phyloP scores from a whole-genome alignment of 306 rosid species.

The Trifolium fragiferum region DNA sequence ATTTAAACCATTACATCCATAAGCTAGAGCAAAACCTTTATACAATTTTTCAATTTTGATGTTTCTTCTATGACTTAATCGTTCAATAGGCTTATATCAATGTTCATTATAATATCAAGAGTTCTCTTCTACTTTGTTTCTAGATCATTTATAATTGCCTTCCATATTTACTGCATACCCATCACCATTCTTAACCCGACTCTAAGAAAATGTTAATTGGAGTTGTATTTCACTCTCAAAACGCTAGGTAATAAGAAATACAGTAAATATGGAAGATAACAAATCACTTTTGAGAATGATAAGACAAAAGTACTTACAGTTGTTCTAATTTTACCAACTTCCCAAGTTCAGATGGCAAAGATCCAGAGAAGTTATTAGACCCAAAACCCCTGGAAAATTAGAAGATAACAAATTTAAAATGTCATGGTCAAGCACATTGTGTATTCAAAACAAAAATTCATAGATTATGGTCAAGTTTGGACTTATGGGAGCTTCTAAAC shows the following conservation, averaged over 20 bases:
- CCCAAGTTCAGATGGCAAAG: conserved; percentile 82
- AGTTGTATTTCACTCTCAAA: too few species aligned
- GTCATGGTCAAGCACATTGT: not conserved
- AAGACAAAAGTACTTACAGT: conserved; percentile 54
- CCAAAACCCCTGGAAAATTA: conserved; percentile 50
- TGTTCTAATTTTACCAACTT: conserved; percentile 52
- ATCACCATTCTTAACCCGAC: too few species aligned
- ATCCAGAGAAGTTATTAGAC: conserved; percentile 75
- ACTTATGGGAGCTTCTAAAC: not conserved
- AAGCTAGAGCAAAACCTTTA: not conserved
- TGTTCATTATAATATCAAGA: not conserved
- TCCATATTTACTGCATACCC: too few species aligned
- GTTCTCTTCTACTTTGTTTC: not conserved
- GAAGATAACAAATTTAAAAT: conserved; percentile 9
- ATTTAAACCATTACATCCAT: not conserved
- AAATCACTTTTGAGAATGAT: too few species aligned
- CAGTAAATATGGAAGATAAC: not conserved
- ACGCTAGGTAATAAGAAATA: too few species aligned
- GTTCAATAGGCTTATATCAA: not conserved
- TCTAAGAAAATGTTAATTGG: too few species aligned
- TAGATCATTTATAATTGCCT: conserved; percentile 23
- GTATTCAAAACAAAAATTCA: not conserved
- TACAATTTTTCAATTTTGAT: not conserved
- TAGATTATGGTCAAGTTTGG: not conserved
- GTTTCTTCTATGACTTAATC: not conserved